These are phyloP conservation scores for Clavariopsis aquatica DNA, from an alignment of 495 filamentous ascomycete species.

Conservation along the genomic window DNA sequence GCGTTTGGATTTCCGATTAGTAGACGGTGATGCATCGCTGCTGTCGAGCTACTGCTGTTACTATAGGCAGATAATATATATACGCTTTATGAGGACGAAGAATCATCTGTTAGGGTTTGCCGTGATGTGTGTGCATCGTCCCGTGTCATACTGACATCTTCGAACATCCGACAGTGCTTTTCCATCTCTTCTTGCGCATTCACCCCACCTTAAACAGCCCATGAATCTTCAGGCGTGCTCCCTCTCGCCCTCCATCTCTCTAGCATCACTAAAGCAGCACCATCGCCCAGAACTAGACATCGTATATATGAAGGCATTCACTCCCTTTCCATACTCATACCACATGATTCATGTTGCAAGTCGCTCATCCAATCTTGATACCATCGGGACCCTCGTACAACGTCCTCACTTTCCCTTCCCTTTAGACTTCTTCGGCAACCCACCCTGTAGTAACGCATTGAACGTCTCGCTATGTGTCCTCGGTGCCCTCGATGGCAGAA, in stretches of 20 bases:
- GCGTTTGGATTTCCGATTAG: background rate
- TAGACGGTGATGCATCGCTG: background rate
- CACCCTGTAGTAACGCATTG: conserved; percentile 14
- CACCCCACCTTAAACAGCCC: too few relatives aligned
- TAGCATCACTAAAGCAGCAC: too few relatives aligned
- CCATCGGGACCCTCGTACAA: too few relatives aligned
- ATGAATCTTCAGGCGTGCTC: too few relatives aligned
- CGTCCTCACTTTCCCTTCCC: conserved; percentile 2
- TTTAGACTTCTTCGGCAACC: conserved; percentile 8
- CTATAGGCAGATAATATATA: conserved; percentile 4
- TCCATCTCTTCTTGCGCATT: too few relatives aligned
- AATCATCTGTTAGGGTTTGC: background rate
- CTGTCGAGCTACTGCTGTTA: background rate
- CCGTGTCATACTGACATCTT: too few relatives aligned
- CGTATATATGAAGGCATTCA: too few relatives aligned
- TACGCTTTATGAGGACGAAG: conserved; percentile 1
- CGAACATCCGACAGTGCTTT: too few relatives aligned
- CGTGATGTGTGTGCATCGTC: background rate
- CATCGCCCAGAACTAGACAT: too few relatives aligned
- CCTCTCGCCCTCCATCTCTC: too few relatives aligned
- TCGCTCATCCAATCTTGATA: background rate
- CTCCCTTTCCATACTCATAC: too few relatives aligned
- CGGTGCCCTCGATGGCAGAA: conserved; percentile 17
- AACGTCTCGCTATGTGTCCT: conserved; percentile 30
- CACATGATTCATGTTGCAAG: too few relatives aligned